phyloP scores from a whole-genome alignment of 2,329 filamentous ascomycete genomes.

The Aspergillus tubingensis region DNA sequence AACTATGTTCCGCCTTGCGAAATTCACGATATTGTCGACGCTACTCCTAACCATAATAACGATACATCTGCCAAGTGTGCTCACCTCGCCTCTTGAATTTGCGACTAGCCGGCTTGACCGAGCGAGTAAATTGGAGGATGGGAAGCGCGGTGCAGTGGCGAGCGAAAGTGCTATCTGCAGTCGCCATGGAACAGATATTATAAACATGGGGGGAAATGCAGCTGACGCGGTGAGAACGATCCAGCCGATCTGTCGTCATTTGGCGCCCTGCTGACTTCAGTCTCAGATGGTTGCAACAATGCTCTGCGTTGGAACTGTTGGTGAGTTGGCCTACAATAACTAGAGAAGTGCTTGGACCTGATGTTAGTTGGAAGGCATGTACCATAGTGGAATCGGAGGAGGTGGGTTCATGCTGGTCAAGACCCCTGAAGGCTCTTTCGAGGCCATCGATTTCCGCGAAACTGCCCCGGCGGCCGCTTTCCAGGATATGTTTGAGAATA shows the following conservation, averaged over 20 bases:
- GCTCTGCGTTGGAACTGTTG: constrained; percentile 73
- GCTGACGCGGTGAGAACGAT: constrained; percentile 64
- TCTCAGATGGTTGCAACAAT: constrained; percentile 66
- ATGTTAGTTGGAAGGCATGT: constrained; percentile 56
- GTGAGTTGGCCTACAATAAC: constrained; percentile 31
- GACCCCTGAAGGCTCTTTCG: constrained; percentile 71
- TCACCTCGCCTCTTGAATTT: constrained; percentile 25
- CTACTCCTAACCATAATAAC: constrained; percentile 25
- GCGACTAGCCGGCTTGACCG: not conserved
- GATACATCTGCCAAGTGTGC: constrained; percentile 24
- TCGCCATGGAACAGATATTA: constrained; percentile 64
- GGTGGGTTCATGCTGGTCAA: constrained; percentile 88
- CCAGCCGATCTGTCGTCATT: not conserved
- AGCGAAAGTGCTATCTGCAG: constrained; percentile 71
- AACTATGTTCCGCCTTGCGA: constrained; percentile 23
- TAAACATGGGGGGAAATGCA: constrained; percentile 68
- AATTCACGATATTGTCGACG: constrained; percentile 20
- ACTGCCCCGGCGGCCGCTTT: constrained; percentile 78
- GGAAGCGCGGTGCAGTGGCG: constrained; percentile 64
- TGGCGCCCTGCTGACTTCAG: not conserved
- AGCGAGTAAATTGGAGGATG: constrained; percentile 31
- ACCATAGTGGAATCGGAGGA: constrained; percentile 79
- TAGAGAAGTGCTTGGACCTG: not conserved
- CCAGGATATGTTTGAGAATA: constrained; percentile 80
- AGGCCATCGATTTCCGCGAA: constrained; percentile 88